Percentiles rank a stretch among this genome's conserved stretches.
Conservation (phyloP, 768 basidiomycete species). For the Mrakia blollopis region DNA sequence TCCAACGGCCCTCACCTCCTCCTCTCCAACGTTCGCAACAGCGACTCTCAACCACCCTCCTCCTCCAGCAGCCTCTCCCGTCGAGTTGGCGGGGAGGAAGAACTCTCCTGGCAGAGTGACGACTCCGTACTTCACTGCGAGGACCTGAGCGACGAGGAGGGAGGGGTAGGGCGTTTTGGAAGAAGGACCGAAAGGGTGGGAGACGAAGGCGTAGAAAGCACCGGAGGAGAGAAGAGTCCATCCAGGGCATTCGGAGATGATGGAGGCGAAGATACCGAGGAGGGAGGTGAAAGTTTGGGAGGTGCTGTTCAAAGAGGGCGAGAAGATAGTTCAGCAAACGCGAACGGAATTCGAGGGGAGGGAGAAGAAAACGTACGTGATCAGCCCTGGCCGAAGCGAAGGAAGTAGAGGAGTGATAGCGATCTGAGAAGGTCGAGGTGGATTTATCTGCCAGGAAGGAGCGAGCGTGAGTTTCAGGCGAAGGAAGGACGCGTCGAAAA, state of each 20-base stretch:
- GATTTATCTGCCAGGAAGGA: slow-evolving; percentile 8
- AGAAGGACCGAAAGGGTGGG: slow-evolving; percentile 51
- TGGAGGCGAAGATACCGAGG: slow-evolving; percentile 55
- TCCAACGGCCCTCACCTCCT: slow-evolving; percentile 41
- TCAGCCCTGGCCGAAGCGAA: slow-evolving; percentile 54
- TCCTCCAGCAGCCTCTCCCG: slow-evolving; percentile 45
- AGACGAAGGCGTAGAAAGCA: slow-evolving; percentile 74
- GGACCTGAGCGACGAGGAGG: slow-evolving; percentile 54
- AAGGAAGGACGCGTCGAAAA: not conserved
- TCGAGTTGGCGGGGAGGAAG: slow-evolving; percentile 47
- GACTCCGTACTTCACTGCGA: slow-evolving; percentile 62
- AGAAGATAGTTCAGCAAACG: no score
- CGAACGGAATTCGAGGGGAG: no score
- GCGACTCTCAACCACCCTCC: slow-evolving; percentile 71
- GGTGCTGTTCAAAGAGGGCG: slow-evolving; percentile 37
- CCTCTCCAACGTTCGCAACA: slow-evolving; percentile 72
- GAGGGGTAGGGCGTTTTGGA: slow-evolving; percentile 44
- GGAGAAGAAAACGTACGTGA: slow-evolving; percentile 30
- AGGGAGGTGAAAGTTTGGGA: slow-evolving; percentile 53
- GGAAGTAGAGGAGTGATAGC: slow-evolving; percentile 58
- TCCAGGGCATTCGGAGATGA: slow-evolving; percentile 48
- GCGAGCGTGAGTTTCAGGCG: not conserved
- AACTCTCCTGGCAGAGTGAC: slow-evolving; percentile 63
- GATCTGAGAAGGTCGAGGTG: slow-evolving; percentile 63
- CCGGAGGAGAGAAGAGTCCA: slow-evolving; percentile 66